Conservation (phyloP, 805 yeast species). For the Lipomyces mesembrius region DNA sequence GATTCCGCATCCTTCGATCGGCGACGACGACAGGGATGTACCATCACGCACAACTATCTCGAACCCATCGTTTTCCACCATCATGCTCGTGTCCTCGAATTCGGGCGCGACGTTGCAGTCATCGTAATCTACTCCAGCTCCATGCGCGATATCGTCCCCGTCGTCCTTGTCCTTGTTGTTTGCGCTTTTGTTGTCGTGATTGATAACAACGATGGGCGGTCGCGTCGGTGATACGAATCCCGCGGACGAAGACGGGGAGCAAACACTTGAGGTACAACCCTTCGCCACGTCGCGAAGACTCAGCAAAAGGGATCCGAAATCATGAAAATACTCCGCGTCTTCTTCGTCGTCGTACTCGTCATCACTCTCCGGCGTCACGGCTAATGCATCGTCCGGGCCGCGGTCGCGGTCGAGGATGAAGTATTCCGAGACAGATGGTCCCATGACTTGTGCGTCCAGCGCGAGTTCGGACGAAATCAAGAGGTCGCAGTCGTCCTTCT, state of each 20-base stretch:
- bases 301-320: slow-evolving; percentile 15
- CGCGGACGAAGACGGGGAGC: background rate
- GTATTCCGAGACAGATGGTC: slow-evolving; percentile 30
- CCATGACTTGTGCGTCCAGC: slow-evolving; percentile 25
- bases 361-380: background rate
- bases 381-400: background rate
- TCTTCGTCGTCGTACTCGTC: slow-evolving; percentile 18
- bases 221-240: background rate
- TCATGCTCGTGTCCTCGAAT: background rate
- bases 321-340: slow-evolving; percentile 21
- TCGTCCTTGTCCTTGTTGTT: background rate
- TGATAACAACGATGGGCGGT: background rate
- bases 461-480: slow-evolving; percentile 21
- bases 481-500: slow-evolving; percentile 6
- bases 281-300: slow-evolving; percentile 7
- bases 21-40: background rate
- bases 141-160: background rate
- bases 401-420: slow-evolving; percentile 13
- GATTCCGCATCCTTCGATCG: background rate
- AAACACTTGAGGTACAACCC: slow-evolving; percentile 5
- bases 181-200: background rate
- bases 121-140: background rate
- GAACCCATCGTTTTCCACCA: background rate
- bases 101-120: background rate
- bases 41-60: slow-evolving; percentile 1